Base-by-base conservation (phyloP, 805 yeast genomes). In the Candida rishiriensis region DNA sequence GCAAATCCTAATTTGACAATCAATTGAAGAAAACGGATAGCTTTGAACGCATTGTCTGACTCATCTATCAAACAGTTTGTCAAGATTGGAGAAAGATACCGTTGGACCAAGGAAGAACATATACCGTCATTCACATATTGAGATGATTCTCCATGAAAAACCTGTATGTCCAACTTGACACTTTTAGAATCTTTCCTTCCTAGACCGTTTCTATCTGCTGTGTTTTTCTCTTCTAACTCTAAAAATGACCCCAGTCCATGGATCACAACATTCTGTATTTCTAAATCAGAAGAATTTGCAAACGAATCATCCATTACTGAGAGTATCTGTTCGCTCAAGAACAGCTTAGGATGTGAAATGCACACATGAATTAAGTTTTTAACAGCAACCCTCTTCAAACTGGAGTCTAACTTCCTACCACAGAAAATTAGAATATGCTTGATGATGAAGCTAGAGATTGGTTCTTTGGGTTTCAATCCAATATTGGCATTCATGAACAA, bases 71-170 rank as follows among this genome's bases (percentile, higher is more conserved):
- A 49, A 43, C 88, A 78, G 14, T 79, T 59, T 2, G 66, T 61
- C 18, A 85, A 62, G 5, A 84, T 70, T 2, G 64, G 49, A 3
- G 59, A 59, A 40, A 82, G 60, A 54, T 81, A 86, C 32, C 88
- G 64, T 43, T 86, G 88, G 3, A 80, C 82, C 10, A 88, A 53
- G 0, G 85, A 82, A 0, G 91, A 76, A 57, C 93, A 83, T 0
- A 87, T 78, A 12, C 89, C 85, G 56, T 86, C 93, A 54, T 71
- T 75, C 21, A 73, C 65, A 40, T 76, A 71, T 1, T 72, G 63
- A 32, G 69, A 62, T 0, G 79, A 66, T 33, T 69, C 67, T 0
- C 86, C 88, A 52, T 79, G 79, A 51, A 83, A 76, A 0, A 73
- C 75, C 7, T 69, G 71, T 12, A 71, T 62, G 51, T 78, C 85